phyloP scores from a whole-genome alignment of 225 moss, liverwort and hornwort genomes.

The Straminergon stramineum region DNA sequence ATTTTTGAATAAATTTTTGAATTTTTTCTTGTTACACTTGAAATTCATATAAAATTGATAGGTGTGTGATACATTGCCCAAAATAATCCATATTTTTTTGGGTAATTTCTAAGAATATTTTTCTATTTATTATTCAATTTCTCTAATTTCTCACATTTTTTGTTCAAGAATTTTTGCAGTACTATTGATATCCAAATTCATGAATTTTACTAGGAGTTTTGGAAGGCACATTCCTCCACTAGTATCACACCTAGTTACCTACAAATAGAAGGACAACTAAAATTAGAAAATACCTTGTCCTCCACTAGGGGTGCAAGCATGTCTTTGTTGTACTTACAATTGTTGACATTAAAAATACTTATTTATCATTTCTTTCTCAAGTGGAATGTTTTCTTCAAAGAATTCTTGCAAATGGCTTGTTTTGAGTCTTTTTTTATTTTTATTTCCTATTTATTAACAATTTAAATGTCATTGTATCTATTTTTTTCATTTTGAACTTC shows the following conservation, averaged over 20 bases:
- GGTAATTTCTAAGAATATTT: neutral
- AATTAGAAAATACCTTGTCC: neutral
- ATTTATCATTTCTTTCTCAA: neutral
- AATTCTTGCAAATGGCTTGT: neutral
- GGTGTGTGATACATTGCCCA: accelerated
- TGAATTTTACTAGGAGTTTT: neutral
- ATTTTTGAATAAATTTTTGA: neutral
- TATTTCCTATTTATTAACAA: neutral
- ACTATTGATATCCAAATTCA: neutral
- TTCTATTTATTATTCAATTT: neutral
- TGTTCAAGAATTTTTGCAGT: neutral
- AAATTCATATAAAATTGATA: too few relatives aligned
- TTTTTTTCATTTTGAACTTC: neutral
- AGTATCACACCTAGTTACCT: neutral
- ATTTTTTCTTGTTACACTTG: neutral
- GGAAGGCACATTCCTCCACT: accelerated
- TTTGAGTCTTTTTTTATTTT: neutral
- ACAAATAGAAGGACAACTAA: neutral
- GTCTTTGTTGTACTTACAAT: accelerated
- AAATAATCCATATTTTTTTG: neutral
- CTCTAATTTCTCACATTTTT: neutral
- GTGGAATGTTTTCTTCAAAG: neutral
- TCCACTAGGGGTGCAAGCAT: neutral
- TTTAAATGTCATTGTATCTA: neutral
- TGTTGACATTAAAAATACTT: neutral